Percentiles rank a stretch among this genome's conserved stretches.
These are phyloP conservation scores for Rubus parviflorus DNA, from an alignment of 306 rosid genomes.

Conservation along the genomic window DNA sequence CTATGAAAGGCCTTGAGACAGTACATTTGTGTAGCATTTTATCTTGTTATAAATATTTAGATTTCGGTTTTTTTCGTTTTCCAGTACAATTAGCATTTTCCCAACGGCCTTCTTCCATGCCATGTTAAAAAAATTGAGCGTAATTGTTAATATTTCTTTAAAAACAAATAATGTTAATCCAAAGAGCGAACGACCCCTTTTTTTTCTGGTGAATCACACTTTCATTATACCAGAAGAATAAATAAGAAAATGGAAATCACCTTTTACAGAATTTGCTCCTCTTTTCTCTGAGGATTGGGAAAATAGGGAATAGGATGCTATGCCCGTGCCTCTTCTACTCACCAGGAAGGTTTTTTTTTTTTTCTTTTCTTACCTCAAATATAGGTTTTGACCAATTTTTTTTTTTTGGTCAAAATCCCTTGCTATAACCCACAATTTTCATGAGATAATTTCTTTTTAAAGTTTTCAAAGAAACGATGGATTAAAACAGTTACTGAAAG, in stretches of 20 bases:
- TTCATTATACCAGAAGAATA: background rate
- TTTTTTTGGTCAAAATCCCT: too few relatives aligned
- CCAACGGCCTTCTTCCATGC: background rate
- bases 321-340: too few relatives aligned
- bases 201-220: background rate
- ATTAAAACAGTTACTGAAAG: too few relatives aligned
- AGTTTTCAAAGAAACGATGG: too few relatives aligned
- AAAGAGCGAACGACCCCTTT: background rate
- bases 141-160: background rate
- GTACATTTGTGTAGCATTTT: background rate
- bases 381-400: too few relatives aligned
- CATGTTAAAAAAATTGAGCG: background rate
- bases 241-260: background rate
- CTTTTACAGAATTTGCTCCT: background rate
- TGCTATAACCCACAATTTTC: too few relatives aligned
- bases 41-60: background rate
- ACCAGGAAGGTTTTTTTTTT: too few relatives aligned
- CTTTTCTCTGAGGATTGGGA: background rate
- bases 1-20: slow-evolving; percentile 22
- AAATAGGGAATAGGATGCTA: too few relatives aligned
- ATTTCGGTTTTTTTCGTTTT: background rate
- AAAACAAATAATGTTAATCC: background rate
- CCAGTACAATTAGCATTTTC: background rate
- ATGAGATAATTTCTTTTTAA: too few relatives aligned
- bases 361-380: too few relatives aligned